A percentile compares a stretch with the other conserved stretches of the same genome.
phyloP scores from a whole-genome alignment of 148 eudicot species.

The Rhododendron molle region DNA sequence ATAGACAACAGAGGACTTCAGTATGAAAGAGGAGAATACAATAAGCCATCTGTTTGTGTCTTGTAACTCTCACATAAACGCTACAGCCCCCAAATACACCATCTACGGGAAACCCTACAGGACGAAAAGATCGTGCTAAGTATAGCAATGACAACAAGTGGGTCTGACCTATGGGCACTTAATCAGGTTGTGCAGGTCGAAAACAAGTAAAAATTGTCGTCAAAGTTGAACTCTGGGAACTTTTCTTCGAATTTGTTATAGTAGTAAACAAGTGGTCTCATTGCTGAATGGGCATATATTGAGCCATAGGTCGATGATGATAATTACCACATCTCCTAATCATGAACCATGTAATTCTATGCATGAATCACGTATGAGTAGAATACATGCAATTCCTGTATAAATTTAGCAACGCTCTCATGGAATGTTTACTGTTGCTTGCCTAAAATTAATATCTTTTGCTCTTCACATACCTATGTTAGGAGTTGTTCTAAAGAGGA shows the following conservation, averaged over 20 bases:
- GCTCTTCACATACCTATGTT: neutral
- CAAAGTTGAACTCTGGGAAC: too few relatives aligned
- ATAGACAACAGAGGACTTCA: neutral
- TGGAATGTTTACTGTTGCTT: neutral
- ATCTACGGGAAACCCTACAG: neutral
- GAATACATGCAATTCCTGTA: neutral
- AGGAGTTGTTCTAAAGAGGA: slow-evolving; percentile 61
- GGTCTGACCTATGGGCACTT: too few relatives aligned
- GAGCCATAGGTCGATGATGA: neutral
- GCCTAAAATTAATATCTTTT: neutral
- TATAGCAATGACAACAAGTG: too few relatives aligned
- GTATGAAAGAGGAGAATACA: neutral
- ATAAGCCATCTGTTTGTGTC: neutral
- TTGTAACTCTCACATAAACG: neutral
- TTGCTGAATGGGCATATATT: neutral
- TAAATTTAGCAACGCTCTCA: neutral
- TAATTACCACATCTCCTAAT: neutral
- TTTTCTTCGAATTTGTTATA: neutral
- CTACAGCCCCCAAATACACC: neutral
- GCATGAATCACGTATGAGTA: neutral
- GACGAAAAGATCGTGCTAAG: neutral
- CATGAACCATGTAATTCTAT: neutral
- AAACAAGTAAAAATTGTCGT: too few relatives aligned
- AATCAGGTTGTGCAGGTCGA: too few relatives aligned
- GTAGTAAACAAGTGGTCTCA: neutral